Evolutionary conservation across 768 basidiomycete genomes (phyloP).

Genomic region (Amanita jacksonii): DNA sequence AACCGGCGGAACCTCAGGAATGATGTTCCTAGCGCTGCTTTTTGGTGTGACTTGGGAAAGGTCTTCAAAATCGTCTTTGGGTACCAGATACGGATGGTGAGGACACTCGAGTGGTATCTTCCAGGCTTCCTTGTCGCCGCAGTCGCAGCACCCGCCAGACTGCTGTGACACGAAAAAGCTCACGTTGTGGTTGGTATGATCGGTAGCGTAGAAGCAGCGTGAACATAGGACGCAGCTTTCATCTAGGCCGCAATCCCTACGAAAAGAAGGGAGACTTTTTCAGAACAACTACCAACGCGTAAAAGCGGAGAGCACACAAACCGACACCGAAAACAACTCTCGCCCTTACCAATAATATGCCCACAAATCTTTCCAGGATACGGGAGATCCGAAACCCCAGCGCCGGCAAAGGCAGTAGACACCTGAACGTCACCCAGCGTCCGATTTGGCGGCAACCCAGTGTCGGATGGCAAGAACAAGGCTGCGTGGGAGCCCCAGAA

Average conservation of each 20-base stretch:
- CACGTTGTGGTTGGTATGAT: constrained; percentile 82
- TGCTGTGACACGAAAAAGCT: constrained; percentile 91
- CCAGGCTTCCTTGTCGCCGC: constrained; percentile 90
- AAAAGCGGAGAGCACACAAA: constrained; percentile 29
- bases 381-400: constrained; percentile 48
- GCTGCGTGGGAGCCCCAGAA: constrained; percentile 74
- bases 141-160: constrained; percentile 90
- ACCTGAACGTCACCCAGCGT: constrained; percentile 66
- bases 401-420: constrained; percentile 43
- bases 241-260: constrained; percentile 84
- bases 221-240: constrained; percentile 88
- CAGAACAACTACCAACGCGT: not conserved
- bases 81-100: constrained; percentile 54
- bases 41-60: constrained; percentile 29
- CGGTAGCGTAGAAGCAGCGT: constrained; percentile 82
- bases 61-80: constrained; percentile 18
- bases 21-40: constrained; percentile 28
- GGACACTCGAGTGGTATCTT: constrained; percentile 55
- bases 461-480: constrained; percentile 62
- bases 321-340: constrained; percentile 93
- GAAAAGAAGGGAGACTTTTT: constrained; percentile 9
- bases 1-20: constrained; percentile 50
- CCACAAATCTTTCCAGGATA: constrained; percentile 72
- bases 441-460: constrained; percentile 50
- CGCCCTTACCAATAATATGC: constrained; percentile 83